A percentile compares a stretch with the other conserved stretches of the same genome.
Evolutionary conservation across 2,329 filamentous ascomycete genomes (phyloP).

Genomic region (Beauveria pseudobassiana): DNA sequence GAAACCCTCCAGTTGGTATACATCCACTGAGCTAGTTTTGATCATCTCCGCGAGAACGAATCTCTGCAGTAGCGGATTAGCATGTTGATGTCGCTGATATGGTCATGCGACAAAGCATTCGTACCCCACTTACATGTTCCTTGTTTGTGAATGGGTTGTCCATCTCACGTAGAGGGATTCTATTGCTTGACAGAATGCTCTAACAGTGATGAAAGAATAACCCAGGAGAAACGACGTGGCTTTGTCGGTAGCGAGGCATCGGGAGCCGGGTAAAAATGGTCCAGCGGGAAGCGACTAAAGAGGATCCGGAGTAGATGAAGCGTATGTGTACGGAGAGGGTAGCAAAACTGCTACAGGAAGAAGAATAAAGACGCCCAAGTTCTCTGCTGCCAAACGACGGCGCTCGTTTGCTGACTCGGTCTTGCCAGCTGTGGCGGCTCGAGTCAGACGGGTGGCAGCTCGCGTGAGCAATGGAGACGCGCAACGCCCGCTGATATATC

Average conservation of each 20-base stretch:
- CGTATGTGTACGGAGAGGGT: background rate
- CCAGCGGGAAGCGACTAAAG: background rate
- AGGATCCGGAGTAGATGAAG: background rate
- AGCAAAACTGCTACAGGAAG: background rate
- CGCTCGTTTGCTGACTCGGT: background rate
- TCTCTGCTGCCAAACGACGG: background rate
- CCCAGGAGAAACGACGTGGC: constrained; percentile 3
- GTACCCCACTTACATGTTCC: constrained; percentile 39
- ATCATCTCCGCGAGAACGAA: constrained; percentile 52
- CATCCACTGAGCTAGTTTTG: constrained; percentile 45
- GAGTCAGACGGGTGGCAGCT: background rate
- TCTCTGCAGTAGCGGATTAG: constrained; percentile 32
- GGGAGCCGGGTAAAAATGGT: background rate
- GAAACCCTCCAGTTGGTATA: constrained; percentile 39
- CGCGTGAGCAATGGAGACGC: background rate
- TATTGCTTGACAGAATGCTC: background rate
- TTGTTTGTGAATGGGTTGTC: constrained; percentile 34
- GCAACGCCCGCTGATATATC: background rate
- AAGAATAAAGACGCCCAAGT: background rate
- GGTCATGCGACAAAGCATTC: constrained; percentile 2
- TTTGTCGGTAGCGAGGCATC: constrained; percentile 9
- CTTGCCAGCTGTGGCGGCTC: background rate
- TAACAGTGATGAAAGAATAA: background rate
- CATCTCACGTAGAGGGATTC: background rate
- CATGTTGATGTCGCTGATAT: background rate